Conservation (phyloP, 164 flowering plant genomes). For the Magnolia kwangsiensis region DNA sequence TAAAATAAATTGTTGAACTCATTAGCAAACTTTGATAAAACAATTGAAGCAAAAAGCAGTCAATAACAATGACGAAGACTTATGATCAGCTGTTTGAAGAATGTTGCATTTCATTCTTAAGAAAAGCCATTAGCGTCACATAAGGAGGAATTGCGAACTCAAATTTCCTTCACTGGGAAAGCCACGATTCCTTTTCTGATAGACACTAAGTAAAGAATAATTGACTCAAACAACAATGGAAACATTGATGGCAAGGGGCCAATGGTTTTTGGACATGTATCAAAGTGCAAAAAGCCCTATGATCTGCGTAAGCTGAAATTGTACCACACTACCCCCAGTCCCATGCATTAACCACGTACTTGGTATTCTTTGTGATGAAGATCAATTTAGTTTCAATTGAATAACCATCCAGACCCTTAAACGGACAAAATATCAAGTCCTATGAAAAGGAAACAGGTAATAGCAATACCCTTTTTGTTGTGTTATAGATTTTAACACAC, state of each 20-base stretch:
- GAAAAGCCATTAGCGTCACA: neutral
- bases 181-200: neutral
- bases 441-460: neutral
- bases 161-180: neutral
- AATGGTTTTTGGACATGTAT: too few species aligned
- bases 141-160: neutral
- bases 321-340: neutral
- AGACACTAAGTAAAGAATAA: neutral
- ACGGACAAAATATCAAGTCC: neutral
- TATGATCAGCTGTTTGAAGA: neutral
- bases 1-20: neutral
- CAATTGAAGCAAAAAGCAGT: neutral
- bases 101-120: neutral
- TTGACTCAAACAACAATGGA: neutral
- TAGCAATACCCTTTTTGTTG: neutral
- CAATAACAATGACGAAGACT: neutral
- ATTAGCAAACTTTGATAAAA: neutral
- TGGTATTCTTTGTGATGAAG: neutral
- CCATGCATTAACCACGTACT: neutral
- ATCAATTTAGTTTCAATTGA: neutral
- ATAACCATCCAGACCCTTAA: neutral
- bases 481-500: conserved; percentile 3
- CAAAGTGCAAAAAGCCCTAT: too few species aligned
- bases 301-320: too few species aligned
- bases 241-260: too few species aligned